Conservation (phyloP, 495 filamentous ascomycete genomes). For the Penicillium silybi region DNA sequence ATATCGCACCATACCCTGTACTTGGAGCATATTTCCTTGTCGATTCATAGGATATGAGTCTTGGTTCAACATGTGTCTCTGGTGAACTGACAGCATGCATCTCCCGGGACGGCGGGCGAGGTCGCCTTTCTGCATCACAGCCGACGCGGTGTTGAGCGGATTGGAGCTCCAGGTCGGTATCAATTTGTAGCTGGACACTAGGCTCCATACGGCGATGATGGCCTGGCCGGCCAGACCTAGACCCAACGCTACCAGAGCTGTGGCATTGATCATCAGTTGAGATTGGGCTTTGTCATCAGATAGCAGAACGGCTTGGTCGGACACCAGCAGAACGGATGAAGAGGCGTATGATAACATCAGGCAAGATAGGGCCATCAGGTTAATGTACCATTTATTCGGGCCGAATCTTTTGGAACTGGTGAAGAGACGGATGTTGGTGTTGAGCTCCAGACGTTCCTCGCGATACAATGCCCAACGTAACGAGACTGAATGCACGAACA, state of each 20-base stretch:
- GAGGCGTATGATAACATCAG: conserved; percentile 10
- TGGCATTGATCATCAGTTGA: not conserved
- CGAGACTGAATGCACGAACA: conserved; percentile 35
- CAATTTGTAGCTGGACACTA: not conserved
- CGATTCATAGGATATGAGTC: not conserved
- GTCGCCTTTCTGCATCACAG: conserved; percentile 9
- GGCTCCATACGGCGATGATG: conserved; percentile 2
- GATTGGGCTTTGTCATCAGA: not conserved
- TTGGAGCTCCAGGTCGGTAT: conserved; percentile 26
- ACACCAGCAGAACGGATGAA: conserved; percentile 8
- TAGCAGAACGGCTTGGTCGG: not conserved
- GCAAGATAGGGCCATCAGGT: not conserved
- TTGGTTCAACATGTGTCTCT: not conserved
- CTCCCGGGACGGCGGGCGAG: not conserved
- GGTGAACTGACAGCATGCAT: conserved; percentile 2
- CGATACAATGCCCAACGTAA: conserved; percentile 41
- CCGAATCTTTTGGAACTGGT: conserved; percentile 15
- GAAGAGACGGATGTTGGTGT: conserved; percentile 42
- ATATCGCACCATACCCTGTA: not conserved
- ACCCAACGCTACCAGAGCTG: not conserved
- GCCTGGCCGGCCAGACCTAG: conserved; percentile 2
- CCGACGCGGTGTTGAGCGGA: conserved; percentile 24
- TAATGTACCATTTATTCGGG: conserved; percentile 16
- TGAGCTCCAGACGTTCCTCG: conserved; percentile 38
- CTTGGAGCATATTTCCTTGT: not conserved